Evolutionary conservation across 306 rosid genomes (phyloP).

Genomic region (Lathyrus tuberosus): DNA sequence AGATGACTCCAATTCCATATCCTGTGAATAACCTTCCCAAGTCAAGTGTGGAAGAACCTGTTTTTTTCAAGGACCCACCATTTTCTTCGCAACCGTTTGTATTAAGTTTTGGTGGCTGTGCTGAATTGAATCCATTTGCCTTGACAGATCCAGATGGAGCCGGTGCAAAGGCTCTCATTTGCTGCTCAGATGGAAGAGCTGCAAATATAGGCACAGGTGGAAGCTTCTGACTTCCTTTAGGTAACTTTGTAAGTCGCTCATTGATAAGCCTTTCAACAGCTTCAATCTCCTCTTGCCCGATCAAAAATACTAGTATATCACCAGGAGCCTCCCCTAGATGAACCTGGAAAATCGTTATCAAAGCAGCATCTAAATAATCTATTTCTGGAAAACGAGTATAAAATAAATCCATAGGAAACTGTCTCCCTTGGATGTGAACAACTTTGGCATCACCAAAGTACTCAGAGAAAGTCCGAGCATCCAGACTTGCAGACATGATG

Average conservation of each 20-base stretch:
- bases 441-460: no score
- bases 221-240: slow-evolving; percentile 67
- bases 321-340: slow-evolving; percentile 83
- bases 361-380: slow-evolving; percentile 78
- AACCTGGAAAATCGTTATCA: slow-evolving; percentile 86
- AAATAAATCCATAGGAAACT: no score
- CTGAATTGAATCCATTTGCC: no score
- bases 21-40: slow-evolving; percentile 76
- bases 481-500: no score
- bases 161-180: slow-evolving; percentile 77
- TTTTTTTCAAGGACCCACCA: no score
- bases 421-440: no score
- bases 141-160: slow-evolving; percentile 79
- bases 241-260: slow-evolving; percentile 63
- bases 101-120: no score
- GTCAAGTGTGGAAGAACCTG: slow-evolving; percentile 60
- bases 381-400: no score
- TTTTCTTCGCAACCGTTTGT: no score
- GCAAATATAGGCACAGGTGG: slow-evolving; percentile 64
- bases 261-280: slow-evolving; percentile 71
- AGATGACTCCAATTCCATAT: slow-evolving; percentile 83
- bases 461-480: no score
- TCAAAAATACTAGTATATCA: slow-evolving; percentile 87
- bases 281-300: slow-evolving; percentile 96
- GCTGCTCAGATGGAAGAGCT: no score